Evolutionary conservation across 768 basidiomycete genomes (phyloP).

Genomic region (Naganishia randhawae): DNA sequence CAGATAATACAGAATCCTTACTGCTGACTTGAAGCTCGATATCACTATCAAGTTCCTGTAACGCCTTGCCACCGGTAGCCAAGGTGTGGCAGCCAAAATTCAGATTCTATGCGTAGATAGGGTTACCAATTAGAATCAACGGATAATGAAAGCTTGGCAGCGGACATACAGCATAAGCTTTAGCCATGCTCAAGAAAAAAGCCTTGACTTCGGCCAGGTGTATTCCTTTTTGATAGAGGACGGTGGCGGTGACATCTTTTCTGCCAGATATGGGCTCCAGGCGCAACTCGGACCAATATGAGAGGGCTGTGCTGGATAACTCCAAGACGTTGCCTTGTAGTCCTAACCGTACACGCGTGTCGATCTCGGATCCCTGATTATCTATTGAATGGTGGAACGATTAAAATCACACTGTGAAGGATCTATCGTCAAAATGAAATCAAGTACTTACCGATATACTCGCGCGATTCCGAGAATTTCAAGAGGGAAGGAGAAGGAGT

Average conservation of each 20-base stretch:
- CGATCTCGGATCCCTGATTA: background rate
- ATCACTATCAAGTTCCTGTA: background rate
- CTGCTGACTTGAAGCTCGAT: background rate
- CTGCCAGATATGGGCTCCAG: constrained; percentile 21
- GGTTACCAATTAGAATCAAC: background rate
- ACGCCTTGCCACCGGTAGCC: background rate
- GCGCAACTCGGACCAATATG: constrained; percentile 23
- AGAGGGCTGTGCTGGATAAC: constrained; percentile 1
- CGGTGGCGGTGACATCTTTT: background rate
- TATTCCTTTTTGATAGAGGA: constrained; percentile 22
- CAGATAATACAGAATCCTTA: background rate
- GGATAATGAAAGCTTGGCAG: background rate
- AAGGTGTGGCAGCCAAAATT: constrained; percentile 8
- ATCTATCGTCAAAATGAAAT: background rate
- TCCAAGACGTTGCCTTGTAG: constrained; percentile 6
- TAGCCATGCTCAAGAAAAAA: background rate
- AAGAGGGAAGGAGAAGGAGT: background rate
- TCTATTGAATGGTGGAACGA: background rate
- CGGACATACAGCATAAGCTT: constrained; percentile 5
- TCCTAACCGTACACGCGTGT: constrained; percentile 10
- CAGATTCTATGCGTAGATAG: background rate
- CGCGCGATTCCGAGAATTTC: background rate
- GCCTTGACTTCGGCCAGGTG: constrained; percentile 6
- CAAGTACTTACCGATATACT: background rate
- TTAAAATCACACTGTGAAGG: background rate